Base-by-base conservation (phyloP, 768 basidiomycete species). In the Paxillus rubicundulus region DNA sequence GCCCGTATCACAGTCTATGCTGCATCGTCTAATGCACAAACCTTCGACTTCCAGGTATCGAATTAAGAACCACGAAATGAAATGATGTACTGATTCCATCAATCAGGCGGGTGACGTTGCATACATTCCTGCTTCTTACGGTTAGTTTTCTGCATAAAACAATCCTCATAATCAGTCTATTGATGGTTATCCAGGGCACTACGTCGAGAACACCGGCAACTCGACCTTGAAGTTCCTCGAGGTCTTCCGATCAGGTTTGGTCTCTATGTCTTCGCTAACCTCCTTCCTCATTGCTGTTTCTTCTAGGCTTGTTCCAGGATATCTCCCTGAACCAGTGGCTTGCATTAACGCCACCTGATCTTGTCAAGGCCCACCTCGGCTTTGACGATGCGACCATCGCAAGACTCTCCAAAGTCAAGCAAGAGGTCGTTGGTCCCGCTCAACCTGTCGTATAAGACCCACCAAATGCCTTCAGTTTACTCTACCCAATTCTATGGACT, bases 141-240 rank as follows among this genome's bases (percentile, higher is more conserved):
- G 60, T 60, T 39, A 55, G 59, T 48, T 49, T 33, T n/a, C 8
- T 52, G 20, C 20, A 20, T 10, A 2, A 2, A 18, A 36, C 7
- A 8, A 3, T 36, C 18, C 37, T 41, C 18, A 16, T 5, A 36
- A 50, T 45, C 16, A 36, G 24, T n/a, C 33, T 13, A 41, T 16
- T 13, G 38, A 54, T 2, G 1, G 20, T 49, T 48, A 1, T 45
- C 52, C 57, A 79, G 83, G 83, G 1, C 86, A 87, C 61, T 86
- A 86, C 61, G 72, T 87, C 24, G 84, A 86, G 63, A 85, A 86
- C 64, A 82, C 76, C 4, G 84, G 84, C 14, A 79, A 83, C 56
- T 74, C 76, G 2, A 79, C 84, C 3, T 63, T 86, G 36, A 72
- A 67, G 54, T 82, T 79, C 61, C 71, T 87, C 6, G 84, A 87